phyloP scores from a whole-genome alignment of 2,329 filamentous ascomycete genomes.

The Juglanconis juglandina region DNA sequence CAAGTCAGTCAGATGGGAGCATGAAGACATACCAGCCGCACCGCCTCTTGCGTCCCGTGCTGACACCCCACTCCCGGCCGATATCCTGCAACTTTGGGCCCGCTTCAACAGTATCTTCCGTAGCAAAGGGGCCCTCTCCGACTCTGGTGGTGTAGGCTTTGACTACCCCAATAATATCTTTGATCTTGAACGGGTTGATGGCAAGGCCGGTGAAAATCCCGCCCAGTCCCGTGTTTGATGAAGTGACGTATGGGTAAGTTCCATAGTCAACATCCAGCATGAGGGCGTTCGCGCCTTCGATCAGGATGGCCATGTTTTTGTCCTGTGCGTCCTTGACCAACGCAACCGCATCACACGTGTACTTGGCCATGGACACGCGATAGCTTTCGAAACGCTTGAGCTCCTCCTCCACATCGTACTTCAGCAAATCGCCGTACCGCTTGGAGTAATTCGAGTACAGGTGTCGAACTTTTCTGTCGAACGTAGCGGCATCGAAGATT shows the following conservation, averaged over 20 bases:
- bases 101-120: conserved; percentile 45
- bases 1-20: neutral
- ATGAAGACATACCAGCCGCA: conserved; percentile 44
- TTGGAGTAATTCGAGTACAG: conserved; percentile 63
- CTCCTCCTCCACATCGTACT: conserved; percentile 68
- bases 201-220: conserved; percentile 58
- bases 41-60: conserved; percentile 53
- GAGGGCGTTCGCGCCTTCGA: conserved; percentile 60
- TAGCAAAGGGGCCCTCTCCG: conserved; percentile 58
- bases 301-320: conserved; percentile 50
- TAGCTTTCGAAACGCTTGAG: conserved; percentile 59
- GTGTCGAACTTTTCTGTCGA: conserved; percentile 62
- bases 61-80: conserved; percentile 33
- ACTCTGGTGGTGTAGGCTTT: conserved; percentile 65
- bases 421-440: conserved; percentile 63
- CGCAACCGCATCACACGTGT: conserved; percentile 64
- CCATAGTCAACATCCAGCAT: conserved; percentile 61
- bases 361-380: conserved; percentile 54
- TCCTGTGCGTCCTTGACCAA: conserved; percentile 57
- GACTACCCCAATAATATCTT: conserved; percentile 58
- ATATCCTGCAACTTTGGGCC: conserved; percentile 38
- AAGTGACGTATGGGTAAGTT: conserved; percentile 59
- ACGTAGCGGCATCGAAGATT: conserved; percentile 62
- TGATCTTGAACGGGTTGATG: conserved; percentile 52
- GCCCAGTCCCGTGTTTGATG: conserved; percentile 54